Base-by-base conservation (phyloP, 2,329 filamentous ascomycete genomes). In the Orbilia oligospora region DNA sequence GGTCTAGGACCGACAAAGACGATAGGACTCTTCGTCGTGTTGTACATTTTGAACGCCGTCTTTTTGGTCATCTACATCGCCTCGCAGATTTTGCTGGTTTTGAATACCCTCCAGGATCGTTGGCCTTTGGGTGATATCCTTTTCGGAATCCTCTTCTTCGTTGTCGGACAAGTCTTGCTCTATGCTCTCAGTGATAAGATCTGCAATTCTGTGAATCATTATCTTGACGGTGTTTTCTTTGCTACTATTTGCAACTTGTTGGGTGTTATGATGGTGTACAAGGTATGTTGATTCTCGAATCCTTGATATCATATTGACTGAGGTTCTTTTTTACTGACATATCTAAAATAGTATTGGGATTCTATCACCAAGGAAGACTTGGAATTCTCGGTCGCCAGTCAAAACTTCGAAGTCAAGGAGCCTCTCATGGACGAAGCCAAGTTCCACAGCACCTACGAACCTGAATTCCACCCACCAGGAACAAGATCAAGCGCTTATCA, bases 191-290 rank as follows among this genome's bases (percentile, higher is more conserved):
- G 93, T 86, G 88, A 91, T 81, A 90, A 88, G 80, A 94, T 99
- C 82, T 99, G 96, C 86, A 88, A 91, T 65, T 89, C 90, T 56
- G 90, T 94, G 46, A 91, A 93, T 85, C 96, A 99, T 85, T 99
- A 98, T 84, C 86, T 99, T 61, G 96, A 99, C 83, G 95, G 95
- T 0, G 86, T 98, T 58, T 97, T 98, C 86, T 94, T 99, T 83
- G 93, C 94, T 3, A 97, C 95, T 0, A 91, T 95, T 70, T 96
- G 94, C 87, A 99, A 99, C 83, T 86, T 99, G 53, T 87, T 99
- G 51, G 93, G 91, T 12, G 95, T 99, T 79, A 99, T 99, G 96
- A 99, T 98, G 96, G 91, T 99, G 44, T 99, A 99, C 89, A 99
- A 99, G 91, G 93, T 91, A 85, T 80, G 86, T 83, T 70, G n/a